Conservation (phyloP, 805 yeast species). For the Saturnispora gosingensis region DNA sequence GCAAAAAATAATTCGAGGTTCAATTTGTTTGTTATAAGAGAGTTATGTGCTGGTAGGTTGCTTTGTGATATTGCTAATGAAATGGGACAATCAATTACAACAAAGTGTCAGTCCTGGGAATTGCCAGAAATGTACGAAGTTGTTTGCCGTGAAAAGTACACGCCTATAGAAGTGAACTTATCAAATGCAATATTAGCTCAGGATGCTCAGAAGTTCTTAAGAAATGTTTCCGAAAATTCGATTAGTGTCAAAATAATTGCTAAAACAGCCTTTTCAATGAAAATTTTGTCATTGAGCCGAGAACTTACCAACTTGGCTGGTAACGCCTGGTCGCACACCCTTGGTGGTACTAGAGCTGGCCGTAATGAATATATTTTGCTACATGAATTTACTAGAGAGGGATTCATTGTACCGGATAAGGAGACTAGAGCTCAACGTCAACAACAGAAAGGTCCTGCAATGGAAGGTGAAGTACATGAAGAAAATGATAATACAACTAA, state of each 20-base stretch:
- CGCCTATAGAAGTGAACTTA: conserved; percentile 63
- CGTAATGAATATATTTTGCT: conserved; percentile 87
- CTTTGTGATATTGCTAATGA: conserved; percentile 91
- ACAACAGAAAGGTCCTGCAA: conserved; percentile 8
- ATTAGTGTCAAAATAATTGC: conserved; percentile 61
- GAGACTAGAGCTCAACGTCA: conserved; percentile 30
- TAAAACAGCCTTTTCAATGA: conserved; percentile 71
- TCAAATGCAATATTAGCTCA: conserved; percentile 55
- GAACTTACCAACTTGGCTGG: conserved; percentile 92
- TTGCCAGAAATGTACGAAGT: conserved; percentile 82
- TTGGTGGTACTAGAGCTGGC: conserved; percentile 93
- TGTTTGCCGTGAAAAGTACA: conserved; percentile 56
- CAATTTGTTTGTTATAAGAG: conserved; percentile 43
- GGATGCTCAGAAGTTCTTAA: conserved; percentile 56
- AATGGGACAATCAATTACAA: conserved; percentile 85
- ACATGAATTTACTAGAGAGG: conserved; percentile 79
- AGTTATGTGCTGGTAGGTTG: conserved; percentile 75
- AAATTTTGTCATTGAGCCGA: conserved; percentile 79
- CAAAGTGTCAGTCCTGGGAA: conserved; percentile 92
- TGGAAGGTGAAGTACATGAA: conserved; percentile 23
- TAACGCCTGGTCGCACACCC: conserved; percentile 92
- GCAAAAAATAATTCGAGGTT: conserved; percentile 46
- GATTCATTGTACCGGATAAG: conserved; percentile 77
- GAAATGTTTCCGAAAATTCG: conserved; percentile 63
- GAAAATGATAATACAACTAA: conserved; percentile 38